Evolutionary conservation across 2,329 filamentous ascomycete genomes (phyloP).

Genomic region (Penicillium sp.): DNA sequence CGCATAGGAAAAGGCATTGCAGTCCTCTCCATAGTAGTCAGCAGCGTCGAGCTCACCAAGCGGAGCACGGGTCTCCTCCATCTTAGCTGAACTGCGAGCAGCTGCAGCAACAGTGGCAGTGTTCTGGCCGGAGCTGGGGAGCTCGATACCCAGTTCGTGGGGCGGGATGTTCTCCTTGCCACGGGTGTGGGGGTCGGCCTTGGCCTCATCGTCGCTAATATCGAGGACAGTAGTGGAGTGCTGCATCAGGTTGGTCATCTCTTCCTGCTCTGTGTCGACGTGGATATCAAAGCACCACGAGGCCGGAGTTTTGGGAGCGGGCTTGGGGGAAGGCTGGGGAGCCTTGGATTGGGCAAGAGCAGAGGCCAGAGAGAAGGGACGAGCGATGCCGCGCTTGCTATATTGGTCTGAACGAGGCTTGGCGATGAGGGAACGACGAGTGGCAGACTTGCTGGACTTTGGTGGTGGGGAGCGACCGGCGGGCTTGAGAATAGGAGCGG

Average conservation of each 20-base stretch:
- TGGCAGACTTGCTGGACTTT: conserved; percentile 68
- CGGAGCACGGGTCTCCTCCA: conserved; percentile 64
- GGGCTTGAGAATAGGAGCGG: conserved; percentile 63
- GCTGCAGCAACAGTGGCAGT: conserved; percentile 22
- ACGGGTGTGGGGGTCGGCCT: conserved; percentile 55
- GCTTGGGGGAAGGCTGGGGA: conserved; percentile 48
- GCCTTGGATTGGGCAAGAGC: conserved; percentile 62
- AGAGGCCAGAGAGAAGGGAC: conserved; percentile 79
- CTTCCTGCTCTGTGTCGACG: conserved; percentile 85
- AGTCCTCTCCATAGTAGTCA: conserved; percentile 67
- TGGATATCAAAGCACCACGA: conserved; percentile 91
- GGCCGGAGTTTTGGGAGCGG: conserved; percentile 47
- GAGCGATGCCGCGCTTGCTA: conserved; percentile 46
- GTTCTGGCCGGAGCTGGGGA: conserved; percentile 45
- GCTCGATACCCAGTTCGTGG: conserved; percentile 56
- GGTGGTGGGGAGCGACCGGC: conserved; percentile 76
- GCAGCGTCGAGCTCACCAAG: conserved; percentile 66
- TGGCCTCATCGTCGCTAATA: conserved; percentile 79
- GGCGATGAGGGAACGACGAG: conserved; percentile 64
- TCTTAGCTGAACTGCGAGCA: conserved; percentile 53
- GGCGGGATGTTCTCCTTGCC: conserved; percentile 96
- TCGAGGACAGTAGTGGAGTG: conserved; percentile 85
- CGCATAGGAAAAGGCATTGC: conserved; percentile 61
- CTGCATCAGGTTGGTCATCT: conserved; percentile 89
- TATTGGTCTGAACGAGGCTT: conserved; percentile 68